Evolutionary conservation across 208 protist species (phyloP), one percentile per base, ranked within the genome.

Genomic region (Leishmania braziliensis): DNA sequence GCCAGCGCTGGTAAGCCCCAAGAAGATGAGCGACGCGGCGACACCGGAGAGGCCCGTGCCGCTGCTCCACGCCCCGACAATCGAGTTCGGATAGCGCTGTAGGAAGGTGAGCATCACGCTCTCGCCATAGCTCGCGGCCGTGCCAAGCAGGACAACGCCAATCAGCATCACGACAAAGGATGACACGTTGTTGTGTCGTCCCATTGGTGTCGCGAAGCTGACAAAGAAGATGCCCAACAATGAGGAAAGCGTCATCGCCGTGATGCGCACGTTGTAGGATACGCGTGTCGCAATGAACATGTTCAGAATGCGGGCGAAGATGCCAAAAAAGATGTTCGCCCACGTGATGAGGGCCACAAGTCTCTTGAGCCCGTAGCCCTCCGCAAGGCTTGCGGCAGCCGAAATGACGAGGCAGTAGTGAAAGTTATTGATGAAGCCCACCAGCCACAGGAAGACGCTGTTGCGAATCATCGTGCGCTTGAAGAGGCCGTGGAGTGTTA

Each of bases 391-490:
- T 53, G 80, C 79, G 29, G 92, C 88, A 46, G 88, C 94, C 26
- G 93, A 87, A 68, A 96, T 91, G 33, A 98, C 88, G 53, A 98
- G 75, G 77, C 84, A 90, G 84, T 97, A 97, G 85, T 96, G 91
- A 68, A 98, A 96, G 85, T 97, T 98, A 80, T 98, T 98, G 78
- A 98, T 97, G 66, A 96, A 85, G 51, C 95, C 95, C 23, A 95
- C 71, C 43, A 94, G 71, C 83, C 86, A 95, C 50, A 92, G 50
- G 51, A 88, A 90, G 63, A 91, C 82, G 60, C 80, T 84, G 77
- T 85, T 89, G 51, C 89, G 86, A 8, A 86, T 68, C 5, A 79
- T 46, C 48, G 62, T n/a, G 48, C 20, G 8, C 26, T 58, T 48
- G 62, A 79, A 72, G 26, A 69, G n/a, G 10, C 29, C 26, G 2